phyloP scores from a whole-genome alignment of 139 green algal species.

The Nannochloris sp. region DNA sequence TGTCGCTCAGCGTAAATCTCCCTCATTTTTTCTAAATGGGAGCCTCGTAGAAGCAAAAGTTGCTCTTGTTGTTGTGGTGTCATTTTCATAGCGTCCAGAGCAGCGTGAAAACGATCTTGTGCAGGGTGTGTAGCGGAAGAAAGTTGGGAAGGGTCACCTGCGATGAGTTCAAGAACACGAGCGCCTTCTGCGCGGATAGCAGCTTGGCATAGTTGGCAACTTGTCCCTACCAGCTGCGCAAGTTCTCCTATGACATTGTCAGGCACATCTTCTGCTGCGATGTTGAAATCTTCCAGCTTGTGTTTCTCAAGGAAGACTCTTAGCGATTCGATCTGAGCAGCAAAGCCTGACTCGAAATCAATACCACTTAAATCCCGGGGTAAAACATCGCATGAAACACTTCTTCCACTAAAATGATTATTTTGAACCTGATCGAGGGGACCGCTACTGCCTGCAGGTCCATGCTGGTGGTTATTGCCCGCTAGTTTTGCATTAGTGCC shows the following conservation, averaged over 20 bases:
- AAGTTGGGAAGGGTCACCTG: conserved; percentile 2
- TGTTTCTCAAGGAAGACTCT: conserved; percentile 17
- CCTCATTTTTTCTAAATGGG: conserved; percentile 30
- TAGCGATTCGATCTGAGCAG: conserved; percentile 10
- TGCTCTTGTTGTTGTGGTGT: conserved; percentile 19
- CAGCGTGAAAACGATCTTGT: background rate
- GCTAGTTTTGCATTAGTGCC: background rate
- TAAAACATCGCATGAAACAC: conserved; percentile 10
- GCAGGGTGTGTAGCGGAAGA: background rate
- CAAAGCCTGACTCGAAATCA: conserved; percentile 25
- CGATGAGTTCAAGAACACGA: conserved; percentile 24
- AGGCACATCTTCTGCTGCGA: background rate
- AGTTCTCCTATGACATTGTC: conserved; percentile 1
- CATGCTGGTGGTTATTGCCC: background rate
- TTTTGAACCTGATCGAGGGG: background rate
- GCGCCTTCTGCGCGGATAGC: conserved; percentile 23
- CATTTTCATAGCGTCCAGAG: conserved; percentile 23
- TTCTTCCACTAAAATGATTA: background rate
- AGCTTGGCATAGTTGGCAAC: conserved; percentile 35
- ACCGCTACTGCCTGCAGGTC: background rate
- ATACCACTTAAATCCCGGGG: conserved; percentile 14
- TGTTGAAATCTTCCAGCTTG: background rate
- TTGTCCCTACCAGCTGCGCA: conserved; percentile 10
- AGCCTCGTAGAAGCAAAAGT: conserved; percentile 22
- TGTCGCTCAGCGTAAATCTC: conserved; percentile 33